Base-by-base conservation (phyloP, 2,329 filamentous ascomycete genomes). In the Alternaria postmessia region DNA sequence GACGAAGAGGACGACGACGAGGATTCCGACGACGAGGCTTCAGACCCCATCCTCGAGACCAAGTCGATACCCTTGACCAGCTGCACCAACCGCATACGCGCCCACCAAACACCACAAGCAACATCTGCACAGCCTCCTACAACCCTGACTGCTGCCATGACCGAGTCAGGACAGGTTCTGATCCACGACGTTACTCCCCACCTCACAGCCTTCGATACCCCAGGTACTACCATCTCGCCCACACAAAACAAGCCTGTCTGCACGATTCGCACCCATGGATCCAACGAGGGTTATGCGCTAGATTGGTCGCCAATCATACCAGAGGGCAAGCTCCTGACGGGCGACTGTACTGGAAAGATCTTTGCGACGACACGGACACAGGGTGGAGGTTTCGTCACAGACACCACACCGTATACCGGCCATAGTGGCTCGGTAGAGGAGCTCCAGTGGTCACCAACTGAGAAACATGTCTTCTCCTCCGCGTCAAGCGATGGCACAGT, bases 121-220 rank as follows among this genome's bases (percentile, higher is more conserved):
- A 91, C 91, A 71, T 86, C 89, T 16, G 88, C 89, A 24, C 86
- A 86, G 65, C 87, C 91, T n/a, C 87, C 90, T 3, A 93, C 88
- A 22, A 97, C 94, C 3, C 84, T 97, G 54, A 93, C 93, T 32
- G 95, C 95, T 42, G 89, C 91, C 55, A 96, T 97, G 93, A 92
- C 93, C 52, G 95, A 99, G 82, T 93, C 92, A 44, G 86, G 90
- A 39, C 87, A 96, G 73, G 88, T 98, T 67, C 88, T 95, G 51
- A 96, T 99, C 75, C 94, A 98, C 86, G 93, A 99, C 79, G 89
- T 99, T 51, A 95, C 93, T 3, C 90, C 93, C 3, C 92, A 98
- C 78, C 88, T 98, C 57, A 85, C 88, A 57, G 91, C 93, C 52
- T 97, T 99, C 79, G 94, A 98, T 77, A 91, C 87, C 59, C 95